Percentiles rank a stretch among this genome's conserved stretches.
These are phyloP conservation scores for Colletotrichum spinosum DNA, from an alignment of 2,329 filamentous ascomycete species.

Conservation along the genomic window DNA sequence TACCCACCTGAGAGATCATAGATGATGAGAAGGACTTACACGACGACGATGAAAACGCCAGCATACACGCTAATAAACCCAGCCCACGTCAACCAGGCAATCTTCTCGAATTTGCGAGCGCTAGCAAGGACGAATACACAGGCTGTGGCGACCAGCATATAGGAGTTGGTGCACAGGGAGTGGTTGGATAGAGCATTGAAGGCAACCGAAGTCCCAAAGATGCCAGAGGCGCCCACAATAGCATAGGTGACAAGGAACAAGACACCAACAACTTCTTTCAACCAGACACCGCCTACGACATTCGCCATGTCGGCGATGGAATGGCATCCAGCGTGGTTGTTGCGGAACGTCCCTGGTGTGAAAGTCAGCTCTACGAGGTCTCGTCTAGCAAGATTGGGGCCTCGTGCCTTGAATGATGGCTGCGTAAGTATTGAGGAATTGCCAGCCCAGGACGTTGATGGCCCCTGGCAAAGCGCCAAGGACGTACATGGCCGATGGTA, in stretches of 20 bases:
- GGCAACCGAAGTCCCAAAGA: constrained; percentile 68
- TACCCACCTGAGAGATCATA: not conserved
- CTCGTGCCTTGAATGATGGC: constrained; percentile 51
- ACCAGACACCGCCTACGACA: constrained; percentile 62
- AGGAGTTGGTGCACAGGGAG: constrained; percentile 69
- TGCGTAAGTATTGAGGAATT: constrained; percentile 53
- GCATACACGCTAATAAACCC: constrained; percentile 69
- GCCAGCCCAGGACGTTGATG: constrained; percentile 56
- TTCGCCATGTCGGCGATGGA: constrained; percentile 67
- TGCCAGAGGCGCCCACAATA: constrained; percentile 66
- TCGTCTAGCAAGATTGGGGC: too few relatives aligned
- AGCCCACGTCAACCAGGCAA: constrained; percentile 71
- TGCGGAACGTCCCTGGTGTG: constrained; percentile 45
- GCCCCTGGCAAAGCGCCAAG: constrained; percentile 56
- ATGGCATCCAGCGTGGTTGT: constrained; percentile 52
- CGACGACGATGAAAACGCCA: constrained; percentile 68
- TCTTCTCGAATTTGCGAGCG: constrained; percentile 69
- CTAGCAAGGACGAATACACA: constrained; percentile 62
- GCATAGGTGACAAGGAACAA: constrained; percentile 70
- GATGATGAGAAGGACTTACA: constrained; percentile 46
- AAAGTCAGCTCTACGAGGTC: too few relatives aligned
- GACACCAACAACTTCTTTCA: constrained; percentile 64
- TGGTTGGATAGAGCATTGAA: constrained; percentile 71
- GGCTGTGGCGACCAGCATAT: constrained; percentile 63
- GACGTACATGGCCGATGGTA: constrained; percentile 55